These are phyloP conservation scores for Geotrichum klebahnii DNA, from an alignment of 1,139 yeast species.

Conservation along the genomic window DNA sequence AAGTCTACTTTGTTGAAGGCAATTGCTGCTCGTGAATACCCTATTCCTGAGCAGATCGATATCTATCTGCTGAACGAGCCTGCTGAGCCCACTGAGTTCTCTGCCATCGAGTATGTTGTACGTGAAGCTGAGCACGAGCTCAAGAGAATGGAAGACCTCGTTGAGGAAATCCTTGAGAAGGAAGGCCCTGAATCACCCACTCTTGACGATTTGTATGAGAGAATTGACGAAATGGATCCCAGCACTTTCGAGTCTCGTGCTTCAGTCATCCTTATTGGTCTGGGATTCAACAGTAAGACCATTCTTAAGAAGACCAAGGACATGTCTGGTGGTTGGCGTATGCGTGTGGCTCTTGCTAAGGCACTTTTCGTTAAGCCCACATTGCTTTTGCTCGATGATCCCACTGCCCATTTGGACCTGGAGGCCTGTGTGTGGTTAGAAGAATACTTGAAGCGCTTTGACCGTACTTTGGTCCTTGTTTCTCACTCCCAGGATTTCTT, in stretches of 20 bases:
- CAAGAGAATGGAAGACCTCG: conserved; percentile 84
- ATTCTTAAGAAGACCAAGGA: conserved; percentile 90
- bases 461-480: conserved; percentile 86
- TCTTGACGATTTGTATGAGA: conserved; percentile 86
- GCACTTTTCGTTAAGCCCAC: conserved; percentile 72
- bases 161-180: conserved; percentile 80
- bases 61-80: conserved; percentile 93
- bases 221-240: conserved; percentile 94
- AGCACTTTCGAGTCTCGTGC: conserved; percentile 95
- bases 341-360: conserved; percentile 85
- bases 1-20: conserved; percentile 91
- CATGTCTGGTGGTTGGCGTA: conserved; percentile 98
- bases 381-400: conserved; percentile 73
- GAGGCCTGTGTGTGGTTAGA: conserved; percentile 99
- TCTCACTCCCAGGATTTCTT: conserved; percentile 99
- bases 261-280: conserved; percentile 91
- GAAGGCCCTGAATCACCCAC: conserved; percentile 92
- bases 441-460: conserved; percentile 92
- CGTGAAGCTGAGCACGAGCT: conserved; percentile 92
- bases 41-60: conserved; percentile 88
- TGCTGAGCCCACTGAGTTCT: conserved; percentile 85
- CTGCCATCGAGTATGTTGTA: conserved; percentile 94
- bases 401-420: conserved; percentile 98
- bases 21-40: conserved; percentile 92
- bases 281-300: conserved; percentile 86